Evolutionary conservation across 345 rosid genomes (phyloP).

Genomic region (Euphorbia peplus): DNA sequence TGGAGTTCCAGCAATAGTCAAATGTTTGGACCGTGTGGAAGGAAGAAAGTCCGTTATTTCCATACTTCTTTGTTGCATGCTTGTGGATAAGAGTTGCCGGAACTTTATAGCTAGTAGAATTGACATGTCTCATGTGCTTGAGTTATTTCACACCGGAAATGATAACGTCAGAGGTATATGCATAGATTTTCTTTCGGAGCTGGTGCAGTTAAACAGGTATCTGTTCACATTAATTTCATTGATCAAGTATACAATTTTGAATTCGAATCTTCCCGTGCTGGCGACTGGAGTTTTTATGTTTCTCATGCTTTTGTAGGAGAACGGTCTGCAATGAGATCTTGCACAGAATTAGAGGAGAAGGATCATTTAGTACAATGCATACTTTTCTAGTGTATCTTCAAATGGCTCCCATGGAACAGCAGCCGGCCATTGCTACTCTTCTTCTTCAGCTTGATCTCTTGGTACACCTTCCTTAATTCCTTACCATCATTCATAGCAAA

Average conservation of each 20-base stretch:
- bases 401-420: constrained; percentile 66
- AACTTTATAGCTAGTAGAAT: constrained; percentile 43
- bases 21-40: constrained; percentile 48
- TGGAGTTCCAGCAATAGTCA: constrained; percentile 49
- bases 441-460: constrained; percentile 69
- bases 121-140: constrained; percentile 50
- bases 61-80: constrained; percentile 53
- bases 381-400: constrained; percentile 66
- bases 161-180: constrained; percentile 50
- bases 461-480: constrained; percentile 34
- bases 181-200: constrained; percentile 49
- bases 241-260: not conserved
- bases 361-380: constrained; percentile 68
- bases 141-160: constrained; percentile 49
- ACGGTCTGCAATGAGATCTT: constrained; percentile 46
- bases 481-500: constrained; percentile 5
- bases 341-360: constrained; percentile 55
- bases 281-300: not conserved
- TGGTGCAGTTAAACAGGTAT: constrained; percentile 60
- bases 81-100: constrained; percentile 50
- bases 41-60: constrained; percentile 40
- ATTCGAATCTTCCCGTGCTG: not conserved
- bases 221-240: not conserved
- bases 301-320: constrained; percentile 39
- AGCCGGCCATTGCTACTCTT: constrained; percentile 52